Evolutionary conservation across 352 stramenopile species (phyloP).

Genomic region (Bremia lactucae): DNA sequence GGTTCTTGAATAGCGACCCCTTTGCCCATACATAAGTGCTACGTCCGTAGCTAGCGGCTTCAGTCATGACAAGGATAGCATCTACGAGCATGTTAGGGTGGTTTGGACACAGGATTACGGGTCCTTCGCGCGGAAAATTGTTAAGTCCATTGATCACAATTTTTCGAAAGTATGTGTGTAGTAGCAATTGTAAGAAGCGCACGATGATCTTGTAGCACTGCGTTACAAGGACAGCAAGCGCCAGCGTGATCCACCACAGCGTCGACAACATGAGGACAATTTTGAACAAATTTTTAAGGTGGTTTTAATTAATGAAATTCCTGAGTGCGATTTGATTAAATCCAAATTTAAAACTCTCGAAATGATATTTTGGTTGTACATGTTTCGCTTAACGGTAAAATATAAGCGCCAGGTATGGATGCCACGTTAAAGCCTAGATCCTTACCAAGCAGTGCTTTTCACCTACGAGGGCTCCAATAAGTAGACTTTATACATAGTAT

Average conservation of each 20-base stretch:
- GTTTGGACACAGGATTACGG: constrained; percentile 71
- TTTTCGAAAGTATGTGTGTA: constrained; percentile 73
- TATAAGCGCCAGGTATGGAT: too few species aligned
- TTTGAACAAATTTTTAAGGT: too few species aligned
- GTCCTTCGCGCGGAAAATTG: constrained; percentile 66
- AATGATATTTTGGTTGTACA: too few species aligned
- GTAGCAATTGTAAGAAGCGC: constrained; percentile 52
- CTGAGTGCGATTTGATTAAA: too few species aligned
- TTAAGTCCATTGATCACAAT: constrained; percentile 71
- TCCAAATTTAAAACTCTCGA: too few species aligned
- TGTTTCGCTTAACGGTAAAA: too few species aligned
- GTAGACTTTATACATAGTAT: too few species aligned
- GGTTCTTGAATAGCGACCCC: constrained; percentile 63
- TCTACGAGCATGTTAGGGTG: constrained; percentile 81
- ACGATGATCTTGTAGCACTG: constrained; percentile 51
- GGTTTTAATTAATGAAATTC: too few species aligned
- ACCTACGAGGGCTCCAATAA: too few species aligned
- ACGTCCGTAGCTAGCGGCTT: constrained; percentile 39
- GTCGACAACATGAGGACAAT: constrained; percentile 31
- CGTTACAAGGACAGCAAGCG: constrained; percentile 33
- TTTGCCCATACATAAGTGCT: constrained; percentile 68
- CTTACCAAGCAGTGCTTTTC: too few species aligned
- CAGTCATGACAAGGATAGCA: constrained; percentile 64
- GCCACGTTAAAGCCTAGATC: too few species aligned
- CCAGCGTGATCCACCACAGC: constrained; percentile 35